Evolutionary conservation across 139 green algal species (phyloP).

Genomic region (Spirogloea muscicola): DNA sequence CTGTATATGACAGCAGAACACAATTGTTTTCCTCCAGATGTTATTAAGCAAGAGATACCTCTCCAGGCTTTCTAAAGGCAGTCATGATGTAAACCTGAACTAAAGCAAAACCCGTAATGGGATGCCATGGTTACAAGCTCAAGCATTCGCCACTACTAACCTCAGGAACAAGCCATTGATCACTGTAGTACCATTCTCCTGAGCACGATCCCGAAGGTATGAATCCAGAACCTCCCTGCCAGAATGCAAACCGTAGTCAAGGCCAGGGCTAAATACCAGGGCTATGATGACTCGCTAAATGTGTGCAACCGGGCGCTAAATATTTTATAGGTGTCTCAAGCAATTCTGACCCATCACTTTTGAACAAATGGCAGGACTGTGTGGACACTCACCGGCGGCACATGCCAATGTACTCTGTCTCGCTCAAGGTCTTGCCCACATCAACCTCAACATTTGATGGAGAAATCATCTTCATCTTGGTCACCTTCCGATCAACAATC

Average conservation of each 20-base stretch:
- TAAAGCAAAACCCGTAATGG: too few relatives aligned
- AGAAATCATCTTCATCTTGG: slow-evolving; percentile 99
- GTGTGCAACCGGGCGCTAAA: neutral
- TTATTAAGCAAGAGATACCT: too few relatives aligned
- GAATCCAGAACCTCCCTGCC: slow-evolving; percentile 79
- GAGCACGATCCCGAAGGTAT: slow-evolving; percentile 89
- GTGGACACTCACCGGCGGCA: slow-evolving; percentile 62
- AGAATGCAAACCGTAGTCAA: neutral
- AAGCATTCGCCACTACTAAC: too few relatives aligned
- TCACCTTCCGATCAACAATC: slow-evolving; percentile 69
- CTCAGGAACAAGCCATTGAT: slow-evolving; percentile 90
- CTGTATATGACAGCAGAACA: too few relatives aligned
- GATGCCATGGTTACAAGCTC: too few relatives aligned
- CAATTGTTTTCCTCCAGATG: too few relatives aligned
- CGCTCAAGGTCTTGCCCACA: slow-evolving; percentile 93
- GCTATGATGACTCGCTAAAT: neutral
- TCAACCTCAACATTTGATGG: slow-evolving; percentile 97
- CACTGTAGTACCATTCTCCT: slow-evolving; percentile 77
- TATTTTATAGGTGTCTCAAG: neutral
- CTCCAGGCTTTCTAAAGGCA: too few relatives aligned
- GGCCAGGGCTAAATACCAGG: slow-evolving; percentile 54
- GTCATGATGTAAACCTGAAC: too few relatives aligned
- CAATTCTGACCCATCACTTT: neutral
- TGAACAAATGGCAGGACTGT: too few relatives aligned
- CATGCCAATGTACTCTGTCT: slow-evolving; percentile 99